phyloP scores from a whole-genome alignment of 129 eudicot species.

The Pulicaria dysenterica region DNA sequence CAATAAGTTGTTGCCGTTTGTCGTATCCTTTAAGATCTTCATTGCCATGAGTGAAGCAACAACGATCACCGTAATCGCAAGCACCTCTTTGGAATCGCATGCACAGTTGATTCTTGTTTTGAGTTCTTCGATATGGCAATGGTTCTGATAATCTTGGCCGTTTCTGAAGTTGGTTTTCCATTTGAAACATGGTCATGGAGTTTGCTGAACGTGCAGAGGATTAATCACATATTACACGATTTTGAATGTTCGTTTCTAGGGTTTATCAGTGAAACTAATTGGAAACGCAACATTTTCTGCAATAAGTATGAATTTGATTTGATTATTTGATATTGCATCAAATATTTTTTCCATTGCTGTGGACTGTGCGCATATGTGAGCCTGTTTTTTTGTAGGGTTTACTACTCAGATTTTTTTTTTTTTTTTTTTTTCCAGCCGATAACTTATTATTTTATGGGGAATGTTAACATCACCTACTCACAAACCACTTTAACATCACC shows the following conservation, averaged over 20 bases:
- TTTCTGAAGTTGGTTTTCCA: slow-evolving; percentile 25
- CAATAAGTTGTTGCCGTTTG: not conserved
- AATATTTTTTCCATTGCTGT: too few species aligned
- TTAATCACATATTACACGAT: not conserved
- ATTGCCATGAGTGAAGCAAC: slow-evolving; percentile 48
- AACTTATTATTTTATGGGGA: too few species aligned
- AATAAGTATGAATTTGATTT: not conserved
- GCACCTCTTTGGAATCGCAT: slow-evolving; percentile 42
- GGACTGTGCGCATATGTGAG: too few species aligned
- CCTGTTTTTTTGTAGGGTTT: too few species aligned
- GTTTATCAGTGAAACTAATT: slow-evolving; percentile 15
- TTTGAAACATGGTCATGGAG: slow-evolving; percentile 2
- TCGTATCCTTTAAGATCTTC: slow-evolving; percentile 20
- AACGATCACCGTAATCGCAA: slow-evolving; percentile 52
- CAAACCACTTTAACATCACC: too few species aligned
- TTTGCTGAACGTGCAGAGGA: slow-evolving; percentile 4
- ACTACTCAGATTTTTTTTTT: too few species aligned
- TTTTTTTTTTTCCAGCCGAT: not conserved
- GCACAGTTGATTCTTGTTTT: slow-evolving; percentile 38
- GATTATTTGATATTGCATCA: too few species aligned
- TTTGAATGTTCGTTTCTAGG: slow-evolving; percentile 23
- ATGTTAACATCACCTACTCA: too few species aligned
- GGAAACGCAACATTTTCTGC: not conserved
- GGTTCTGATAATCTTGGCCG: slow-evolving; percentile 37
- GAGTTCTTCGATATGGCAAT: slow-evolving; percentile 26